These are phyloP conservation scores for Volutella citrinella DNA, from an alignment of 2,329 filamentous ascomycete genomes.

Conservation along the genomic window DNA sequence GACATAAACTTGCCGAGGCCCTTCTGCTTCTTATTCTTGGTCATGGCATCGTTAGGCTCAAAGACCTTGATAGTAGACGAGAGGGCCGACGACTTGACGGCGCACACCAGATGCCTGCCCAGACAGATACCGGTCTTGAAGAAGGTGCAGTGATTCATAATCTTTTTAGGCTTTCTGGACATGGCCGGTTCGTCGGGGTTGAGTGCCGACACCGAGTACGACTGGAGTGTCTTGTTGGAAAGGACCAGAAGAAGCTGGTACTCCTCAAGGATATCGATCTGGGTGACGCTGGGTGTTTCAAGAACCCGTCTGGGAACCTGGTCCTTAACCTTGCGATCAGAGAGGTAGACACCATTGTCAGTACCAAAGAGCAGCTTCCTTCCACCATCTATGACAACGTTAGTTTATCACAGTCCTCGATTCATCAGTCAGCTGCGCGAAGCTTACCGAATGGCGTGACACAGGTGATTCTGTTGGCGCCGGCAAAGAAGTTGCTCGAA, in stretches of 20 bases:
- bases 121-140: slow-evolving; percentile 97
- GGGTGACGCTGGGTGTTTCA: slow-evolving; percentile 83
- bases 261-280: slow-evolving; percentile 94
- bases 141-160: slow-evolving; percentile 95
- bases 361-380: slow-evolving; percentile 93
- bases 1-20: slow-evolving; percentile 96
- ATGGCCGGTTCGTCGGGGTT: slow-evolving; percentile 79
- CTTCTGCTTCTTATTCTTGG: slow-evolving; percentile 92
- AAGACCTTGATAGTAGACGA: slow-evolving; percentile 99
- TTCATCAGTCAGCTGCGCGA: slow-evolving; percentile 5
- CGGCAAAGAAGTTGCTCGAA: slow-evolving; percentile 58
- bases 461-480: slow-evolving; percentile 84
- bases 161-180: slow-evolving; percentile 88
- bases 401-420: slow-evolving; percentile 13
- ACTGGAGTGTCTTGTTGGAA: slow-evolving; percentile 88
- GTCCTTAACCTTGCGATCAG: slow-evolving; percentile 87
- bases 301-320: slow-evolving; percentile 76
- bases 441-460: slow-evolving; percentile 82
- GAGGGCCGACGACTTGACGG: slow-evolving; percentile 88
- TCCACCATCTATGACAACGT: slow-evolving; percentile 67
- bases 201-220: slow-evolving; percentile 82
- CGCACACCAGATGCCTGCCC: slow-evolving; percentile 90
- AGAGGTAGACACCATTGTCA: slow-evolving; percentile 88
- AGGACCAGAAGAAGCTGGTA: slow-evolving; percentile 89
- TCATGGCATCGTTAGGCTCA: slow-evolving; percentile 92